Percentiles rank a stretch among this genome's conserved stretches.
Evolutionary conservation across 2,329 filamentous ascomycete species (phyloP).

Genomic region (Stachybotrys chartarum): DNA sequence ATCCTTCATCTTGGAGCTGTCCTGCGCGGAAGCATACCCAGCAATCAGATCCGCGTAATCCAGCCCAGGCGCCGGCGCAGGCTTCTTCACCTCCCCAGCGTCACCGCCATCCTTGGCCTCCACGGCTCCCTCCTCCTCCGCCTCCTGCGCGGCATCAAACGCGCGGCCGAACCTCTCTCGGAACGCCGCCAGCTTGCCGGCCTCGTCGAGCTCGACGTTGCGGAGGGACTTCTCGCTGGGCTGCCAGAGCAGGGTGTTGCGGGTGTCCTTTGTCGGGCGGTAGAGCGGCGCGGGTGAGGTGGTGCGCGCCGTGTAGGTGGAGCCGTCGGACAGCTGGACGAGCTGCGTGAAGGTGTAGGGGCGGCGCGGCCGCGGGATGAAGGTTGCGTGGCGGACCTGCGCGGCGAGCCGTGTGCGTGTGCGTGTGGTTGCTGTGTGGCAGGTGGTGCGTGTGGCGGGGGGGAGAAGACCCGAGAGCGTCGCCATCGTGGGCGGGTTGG

Average conservation of each 20-base stretch:
- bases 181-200: conserved; percentile 81
- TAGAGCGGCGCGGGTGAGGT: conserved; percentile 61
- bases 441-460: conserved; percentile 18
- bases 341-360: conserved; percentile 98
- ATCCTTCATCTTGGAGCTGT: conserved; percentile 25
- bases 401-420: conserved; percentile 22
- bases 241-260: conserved; percentile 89
- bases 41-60: conserved; percentile 43
- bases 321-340: conserved; percentile 85
- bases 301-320: conserved; percentile 72
- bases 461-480: conserved; percentile 18
- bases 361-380: conserved; percentile 79
- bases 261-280: conserved; percentile 67
- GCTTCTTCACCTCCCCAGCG: not conserved
- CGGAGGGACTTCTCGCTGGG: conserved; percentile 71
- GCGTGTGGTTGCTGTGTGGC: conserved; percentile 13
- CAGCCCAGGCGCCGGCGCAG: conserved; percentile 11
- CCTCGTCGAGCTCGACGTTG: conserved; percentile 93
- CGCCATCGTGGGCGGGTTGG: conserved; percentile 14
- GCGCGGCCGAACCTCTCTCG: conserved; percentile 73
- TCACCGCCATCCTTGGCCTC: conserved; percentile 13
- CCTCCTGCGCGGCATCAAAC: conserved; percentile 58
- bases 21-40: conserved; percentile 34
- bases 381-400: conserved; percentile 74
- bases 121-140: conserved; percentile 16